Evolutionary conservation across 1,139 yeast species (phyloP).

Genomic region (Taiozyma sp.): DNA sequence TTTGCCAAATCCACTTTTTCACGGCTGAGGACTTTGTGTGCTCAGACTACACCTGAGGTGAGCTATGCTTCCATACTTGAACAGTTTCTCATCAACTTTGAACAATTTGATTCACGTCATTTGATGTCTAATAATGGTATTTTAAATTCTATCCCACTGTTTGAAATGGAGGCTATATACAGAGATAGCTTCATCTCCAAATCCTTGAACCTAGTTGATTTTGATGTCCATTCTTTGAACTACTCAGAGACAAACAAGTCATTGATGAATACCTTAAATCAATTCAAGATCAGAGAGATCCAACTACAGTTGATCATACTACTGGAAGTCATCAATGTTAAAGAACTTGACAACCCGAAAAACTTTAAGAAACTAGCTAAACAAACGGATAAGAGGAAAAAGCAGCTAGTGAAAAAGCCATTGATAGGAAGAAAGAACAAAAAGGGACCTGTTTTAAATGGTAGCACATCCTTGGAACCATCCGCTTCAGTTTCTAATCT

Average conservation of each 20-base stretch:
- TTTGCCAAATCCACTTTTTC: conserved; percentile 60
- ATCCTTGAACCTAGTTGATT: conserved; percentile 22
- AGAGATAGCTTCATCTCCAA: conserved; percentile 18
- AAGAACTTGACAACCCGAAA: conserved; percentile 3
- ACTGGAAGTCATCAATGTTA: conserved; percentile 37
- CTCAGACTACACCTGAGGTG: conserved; percentile 16
- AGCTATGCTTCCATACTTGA: conserved; percentile 24
- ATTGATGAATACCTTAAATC: conserved; percentile 28
- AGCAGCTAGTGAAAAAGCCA: conserved; percentile 29
- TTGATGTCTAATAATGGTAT: conserved; percentile 30
- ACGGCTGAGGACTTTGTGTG: conserved; percentile 37
- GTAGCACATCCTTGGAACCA: conserved; percentile 33
- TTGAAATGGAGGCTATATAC: conserved; percentile 19
- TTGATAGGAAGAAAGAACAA: conserved; percentile 34
- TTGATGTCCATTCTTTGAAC: conserved; percentile 20
- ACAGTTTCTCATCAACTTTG: conserved; percentile 29
- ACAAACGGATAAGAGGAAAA: conserved; percentile 17
- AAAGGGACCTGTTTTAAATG: conserved; percentile 30
- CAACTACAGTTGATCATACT: conserved; percentile 59
- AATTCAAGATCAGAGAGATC: conserved; percentile 59
- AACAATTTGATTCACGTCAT: conserved; percentile 34
- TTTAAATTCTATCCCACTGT: conserved; percentile 24
- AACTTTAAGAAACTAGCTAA: neutral
- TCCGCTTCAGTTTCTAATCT: neutral
- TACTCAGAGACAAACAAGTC: conserved; percentile 26